Conservation (phyloP, 2,329 filamentous ascomycete species). For the Ascomycota sp. region DNA sequence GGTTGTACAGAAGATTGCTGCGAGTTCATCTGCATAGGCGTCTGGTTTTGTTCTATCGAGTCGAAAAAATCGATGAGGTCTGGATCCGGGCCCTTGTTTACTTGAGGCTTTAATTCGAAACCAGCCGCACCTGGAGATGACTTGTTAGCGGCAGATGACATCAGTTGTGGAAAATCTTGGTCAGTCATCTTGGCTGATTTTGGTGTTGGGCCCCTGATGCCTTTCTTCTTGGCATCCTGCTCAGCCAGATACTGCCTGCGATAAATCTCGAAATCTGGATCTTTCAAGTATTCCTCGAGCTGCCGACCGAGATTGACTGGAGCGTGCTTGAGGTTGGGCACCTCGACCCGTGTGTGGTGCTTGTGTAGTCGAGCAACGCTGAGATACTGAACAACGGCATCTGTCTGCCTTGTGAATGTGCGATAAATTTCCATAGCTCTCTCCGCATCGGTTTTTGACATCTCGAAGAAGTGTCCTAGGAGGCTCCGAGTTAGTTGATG, state of each 20-base stretch:
- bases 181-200: constrained; percentile 15
- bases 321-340: constrained; percentile 92
- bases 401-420: constrained; percentile 77
- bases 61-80: constrained; percentile 91
- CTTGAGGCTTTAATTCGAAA: constrained; percentile 23
- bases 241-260: constrained; percentile 80
- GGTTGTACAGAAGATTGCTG: constrained; percentile 14
- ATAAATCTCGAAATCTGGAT: constrained; percentile 88
- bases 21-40: constrained; percentile 34
- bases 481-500: constrained; percentile 6
- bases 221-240: constrained; percentile 48
- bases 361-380: constrained; percentile 76
- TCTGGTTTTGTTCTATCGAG: constrained; percentile 78
- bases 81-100: constrained; percentile 43
- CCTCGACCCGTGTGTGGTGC: constrained; percentile 77
- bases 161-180: constrained; percentile 15
- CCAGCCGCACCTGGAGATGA: constrained; percentile 17
- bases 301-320: constrained; percentile 79
- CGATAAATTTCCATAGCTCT: constrained; percentile 83
- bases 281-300: constrained; percentile 83
- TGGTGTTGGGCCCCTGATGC: constrained; percentile 12
- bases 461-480: constrained; percentile 88
- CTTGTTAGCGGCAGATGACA: constrained; percentile 18
- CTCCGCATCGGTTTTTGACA: constrained; percentile 87
- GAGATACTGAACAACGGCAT: constrained; percentile 79